phyloP scores from a whole-genome alignment of 352 stramenopile species.

The Pythium utonaiense region DNA sequence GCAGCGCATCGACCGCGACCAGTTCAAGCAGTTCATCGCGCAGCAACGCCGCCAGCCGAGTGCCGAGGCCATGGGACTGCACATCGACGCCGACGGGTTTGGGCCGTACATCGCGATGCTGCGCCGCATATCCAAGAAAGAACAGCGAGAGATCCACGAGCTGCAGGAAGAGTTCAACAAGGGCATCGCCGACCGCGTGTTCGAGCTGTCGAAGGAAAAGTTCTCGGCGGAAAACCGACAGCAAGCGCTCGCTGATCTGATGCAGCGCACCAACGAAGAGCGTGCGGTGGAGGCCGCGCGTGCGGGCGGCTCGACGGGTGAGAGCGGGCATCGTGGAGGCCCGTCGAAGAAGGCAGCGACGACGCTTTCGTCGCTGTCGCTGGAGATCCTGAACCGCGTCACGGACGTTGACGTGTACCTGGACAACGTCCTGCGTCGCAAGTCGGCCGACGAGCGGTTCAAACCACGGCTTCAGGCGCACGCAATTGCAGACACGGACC shows the following conservation, averaged over 20 bases:
- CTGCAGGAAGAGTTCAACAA: slow-evolving; percentile 81
- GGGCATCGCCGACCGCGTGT: slow-evolving; percentile 72
- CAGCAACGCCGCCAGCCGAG: slow-evolving; percentile 66
- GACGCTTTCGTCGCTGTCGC: slow-evolving; percentile 60
- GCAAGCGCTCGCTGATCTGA: slow-evolving; percentile 58
- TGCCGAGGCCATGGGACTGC: slow-evolving; percentile 57
- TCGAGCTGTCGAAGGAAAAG: slow-evolving; percentile 82
- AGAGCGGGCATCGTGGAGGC: background rate
- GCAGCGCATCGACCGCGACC: slow-evolving; percentile 55
- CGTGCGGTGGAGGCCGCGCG: slow-evolving; percentile 4
- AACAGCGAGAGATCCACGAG: slow-evolving; percentile 78
- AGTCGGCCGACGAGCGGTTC: slow-evolving; percentile 33
- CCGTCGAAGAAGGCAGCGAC: slow-evolving; percentile 4
- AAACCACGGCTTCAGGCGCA: slow-evolving; percentile 56
- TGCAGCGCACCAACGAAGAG: slow-evolving; percentile 34
- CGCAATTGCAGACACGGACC: slow-evolving; percentile 67
- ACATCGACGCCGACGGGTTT: slow-evolving; percentile 63
- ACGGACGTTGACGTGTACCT: slow-evolving; percentile 82
- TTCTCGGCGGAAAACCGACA: slow-evolving; percentile 81
- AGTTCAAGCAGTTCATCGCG: slow-evolving; percentile 72
- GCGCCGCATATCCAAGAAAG: slow-evolving; percentile 63
- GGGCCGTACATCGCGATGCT: slow-evolving; percentile 77
- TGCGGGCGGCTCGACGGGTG: slow-evolving; percentile 6
- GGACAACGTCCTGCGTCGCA: slow-evolving; percentile 71
- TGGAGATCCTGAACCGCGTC: slow-evolving; percentile 79